Base-by-base conservation (phyloP, 495 filamentous ascomycete genomes). In the Daldinia childiae region DNA sequence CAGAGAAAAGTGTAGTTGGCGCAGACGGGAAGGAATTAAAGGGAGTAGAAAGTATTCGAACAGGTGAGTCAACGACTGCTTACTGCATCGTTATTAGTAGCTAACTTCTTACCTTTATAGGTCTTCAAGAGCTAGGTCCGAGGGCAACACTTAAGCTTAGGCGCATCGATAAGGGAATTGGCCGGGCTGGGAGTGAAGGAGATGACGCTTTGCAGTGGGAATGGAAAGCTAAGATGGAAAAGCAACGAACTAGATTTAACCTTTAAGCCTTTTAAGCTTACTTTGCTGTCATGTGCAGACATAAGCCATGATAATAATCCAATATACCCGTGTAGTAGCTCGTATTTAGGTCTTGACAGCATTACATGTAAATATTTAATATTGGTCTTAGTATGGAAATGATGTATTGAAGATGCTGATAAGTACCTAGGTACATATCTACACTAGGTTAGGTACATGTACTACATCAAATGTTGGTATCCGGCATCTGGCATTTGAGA, bases 211-310 rank as follows among this genome's bases (percentile, higher is more conserved):
- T 85, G n/a, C 87, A 89, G 72, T 98, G 95, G 94, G 87, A 95
- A 77, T 98, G 95, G 95, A 93, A 95, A 82, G 90, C 90, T 4
- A 86, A 87, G 78, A 94, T 94, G 90, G 95, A 99, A 83, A 98
- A 97, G 83, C 79, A 90, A 81, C 85, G 95, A 74, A 99, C 94
- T 64, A 91, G 90, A 81, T 99, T 98, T 79, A 93, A 95, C 78
- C 85, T 98, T 62, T 98, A 83, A 76, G 21, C 14, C 54, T 6
- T 21, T 21, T 1, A 21, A 21, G 43, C 43, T 48, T 48, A 48
- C 43, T 48, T 48, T 24, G 19, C 11, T 48, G 43, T 48, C 43
- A 21, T 8, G 24, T 48, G 43, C 9, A 48, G 17, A 6, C 9
- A 48, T 48, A 48, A 48, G 17, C 43, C 19, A 24, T 48, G 43